phyloP scores from a whole-genome alignment of 164 flowering plant species.

The Litsea cubeba region DNA sequence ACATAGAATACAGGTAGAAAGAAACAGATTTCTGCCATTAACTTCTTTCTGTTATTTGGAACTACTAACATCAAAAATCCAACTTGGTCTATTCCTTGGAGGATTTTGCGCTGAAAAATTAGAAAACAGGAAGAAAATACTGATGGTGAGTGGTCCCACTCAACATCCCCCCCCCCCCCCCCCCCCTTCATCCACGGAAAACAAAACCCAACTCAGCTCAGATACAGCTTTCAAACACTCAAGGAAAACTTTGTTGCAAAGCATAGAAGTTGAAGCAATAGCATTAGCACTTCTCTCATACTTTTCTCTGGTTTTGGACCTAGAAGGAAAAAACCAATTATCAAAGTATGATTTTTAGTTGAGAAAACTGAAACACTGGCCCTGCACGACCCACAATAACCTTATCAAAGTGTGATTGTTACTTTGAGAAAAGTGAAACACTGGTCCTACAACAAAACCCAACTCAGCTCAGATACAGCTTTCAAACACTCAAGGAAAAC shows the following conservation, averaged over 20 bases:
- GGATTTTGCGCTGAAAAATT: not conserved
- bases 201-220: not conserved
- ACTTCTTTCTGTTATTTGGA: not conserved
- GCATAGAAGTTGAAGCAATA: no score
- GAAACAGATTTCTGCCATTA: not conserved
- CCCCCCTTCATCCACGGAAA: not conserved
- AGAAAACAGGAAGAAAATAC: not conserved
- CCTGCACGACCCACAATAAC: no score
- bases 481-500: not conserved
- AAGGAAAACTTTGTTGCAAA: no score
- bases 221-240: not conserved
- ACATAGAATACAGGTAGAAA: not conserved
- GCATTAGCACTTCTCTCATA: no score
- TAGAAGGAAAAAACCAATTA: no score
- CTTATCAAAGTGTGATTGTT: no score
- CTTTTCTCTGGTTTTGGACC: no score
- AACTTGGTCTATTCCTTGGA: not conserved
- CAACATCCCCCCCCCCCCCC: rapidly evolving
- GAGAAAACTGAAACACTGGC: no score
- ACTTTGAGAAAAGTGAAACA: no score
- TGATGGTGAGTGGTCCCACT: not conserved
- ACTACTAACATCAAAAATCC: no score
- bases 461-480: not conserved
- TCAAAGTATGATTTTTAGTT: no score
- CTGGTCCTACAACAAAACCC: slow-evolving; percentile 1